A percentile compares a stretch with the other conserved stretches of the same genome.
These are phyloP conservation scores for Fraxinus pennsylvanica DNA, from an alignment of 257 asterid genomes.

Conservation along the genomic window DNA sequence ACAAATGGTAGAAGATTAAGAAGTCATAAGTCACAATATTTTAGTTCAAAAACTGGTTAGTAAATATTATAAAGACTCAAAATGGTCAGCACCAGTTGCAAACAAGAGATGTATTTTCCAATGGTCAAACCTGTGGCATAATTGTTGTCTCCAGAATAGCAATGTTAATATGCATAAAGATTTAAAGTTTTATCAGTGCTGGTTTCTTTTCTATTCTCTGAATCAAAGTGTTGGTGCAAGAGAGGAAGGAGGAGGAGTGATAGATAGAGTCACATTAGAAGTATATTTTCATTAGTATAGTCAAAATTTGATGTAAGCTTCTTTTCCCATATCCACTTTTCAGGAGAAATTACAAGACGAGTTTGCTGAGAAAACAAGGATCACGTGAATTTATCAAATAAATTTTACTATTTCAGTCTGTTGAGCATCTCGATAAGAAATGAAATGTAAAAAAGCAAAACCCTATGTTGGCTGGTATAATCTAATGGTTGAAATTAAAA, in stretches of 20 bases:
- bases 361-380: not conserved
- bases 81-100: not conserved
- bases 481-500: conserved; percentile 8
- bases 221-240: not conserved
- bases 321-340: not conserved
- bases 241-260: not conserved
- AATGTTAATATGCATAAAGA: not conserved
- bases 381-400: not conserved
- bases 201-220: not conserved
- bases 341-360: not conserved
- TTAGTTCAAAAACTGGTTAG: not conserved
- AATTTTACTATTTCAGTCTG: not conserved
- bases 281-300: no score
- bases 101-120: not conserved
- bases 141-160: not conserved
- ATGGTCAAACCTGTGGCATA: not conserved
- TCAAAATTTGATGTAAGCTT: not conserved
- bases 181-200: not conserved
- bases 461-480: not conserved
- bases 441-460: not conserved
- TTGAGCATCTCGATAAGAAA: not conserved
- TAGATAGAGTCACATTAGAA: not conserved
- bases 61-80: not conserved
- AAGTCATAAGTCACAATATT: not conserved
- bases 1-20: not conserved